These are phyloP conservation scores for Paspalum notatum DNA, from an alignment of 176 grass and related monocot species.

Conservation along the genomic window DNA sequence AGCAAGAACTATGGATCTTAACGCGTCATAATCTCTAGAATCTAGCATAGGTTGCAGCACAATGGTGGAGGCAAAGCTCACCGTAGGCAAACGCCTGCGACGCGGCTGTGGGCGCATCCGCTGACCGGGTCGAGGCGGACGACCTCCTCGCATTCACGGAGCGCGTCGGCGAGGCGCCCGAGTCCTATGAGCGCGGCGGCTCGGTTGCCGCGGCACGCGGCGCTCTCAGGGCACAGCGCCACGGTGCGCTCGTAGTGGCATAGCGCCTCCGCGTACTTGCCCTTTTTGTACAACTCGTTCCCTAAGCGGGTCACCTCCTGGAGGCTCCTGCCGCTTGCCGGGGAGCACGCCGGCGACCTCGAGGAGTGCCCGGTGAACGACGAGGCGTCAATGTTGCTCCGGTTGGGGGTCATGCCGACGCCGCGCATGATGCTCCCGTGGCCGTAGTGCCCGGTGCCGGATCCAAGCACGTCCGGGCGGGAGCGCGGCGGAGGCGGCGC, in stretches of 20 bases:
- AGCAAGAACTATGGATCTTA: conserved; percentile 33
- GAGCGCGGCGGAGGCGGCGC: conserved; percentile 51
- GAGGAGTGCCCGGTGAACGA: conserved; percentile 32
- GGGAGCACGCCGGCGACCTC: conserved; percentile 36
- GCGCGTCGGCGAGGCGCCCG: conserved; percentile 65
- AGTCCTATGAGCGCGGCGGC: conserved; percentile 80
- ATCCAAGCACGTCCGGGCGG: conserved; percentile 82
- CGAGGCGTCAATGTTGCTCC: conserved; percentile 37
- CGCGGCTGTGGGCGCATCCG: conserved; percentile 60
- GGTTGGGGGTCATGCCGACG: conserved; percentile 30
- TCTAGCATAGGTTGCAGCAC: neutral
- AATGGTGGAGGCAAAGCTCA: conserved; percentile 52
- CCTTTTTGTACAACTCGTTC: conserved; percentile 86
- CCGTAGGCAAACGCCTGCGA: conserved; percentile 74
- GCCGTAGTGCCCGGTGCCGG: conserved; percentile 88
- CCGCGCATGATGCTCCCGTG: conserved; percentile 93
- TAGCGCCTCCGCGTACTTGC: conserved; percentile 69
- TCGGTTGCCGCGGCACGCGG: conserved; percentile 74
- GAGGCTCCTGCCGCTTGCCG: conserved; percentile 38
- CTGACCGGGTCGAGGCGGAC: conserved; percentile 73
- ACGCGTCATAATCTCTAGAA: conserved; percentile 3
- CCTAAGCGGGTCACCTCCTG: conserved; percentile 73
- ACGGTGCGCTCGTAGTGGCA: conserved; percentile 72
- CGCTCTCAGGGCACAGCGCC: conserved; percentile 72
- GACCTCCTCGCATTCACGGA: conserved; percentile 77